These are phyloP conservation scores for Gnetum montanum DNA, from an alignment of 75 land plant species.

Conservation along the genomic window DNA sequence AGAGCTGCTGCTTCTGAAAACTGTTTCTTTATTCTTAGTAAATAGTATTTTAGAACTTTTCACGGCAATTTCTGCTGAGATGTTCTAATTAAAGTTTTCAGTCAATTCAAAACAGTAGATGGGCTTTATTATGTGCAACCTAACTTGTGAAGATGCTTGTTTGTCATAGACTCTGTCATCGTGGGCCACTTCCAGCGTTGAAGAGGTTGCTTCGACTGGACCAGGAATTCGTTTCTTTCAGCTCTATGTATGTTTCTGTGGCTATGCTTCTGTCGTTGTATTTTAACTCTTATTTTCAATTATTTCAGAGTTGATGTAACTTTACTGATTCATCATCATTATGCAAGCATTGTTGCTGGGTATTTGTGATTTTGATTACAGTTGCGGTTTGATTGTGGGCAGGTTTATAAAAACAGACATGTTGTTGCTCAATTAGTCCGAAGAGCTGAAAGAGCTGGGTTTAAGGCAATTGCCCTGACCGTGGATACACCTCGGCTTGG, in stretches of 20 bases:
- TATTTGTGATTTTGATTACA: background rate
- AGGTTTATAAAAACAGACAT: constrained; percentile 84
- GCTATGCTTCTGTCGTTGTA: background rate
- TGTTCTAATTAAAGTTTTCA: too few relatives aligned
- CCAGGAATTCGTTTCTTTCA: constrained; percentile 89
- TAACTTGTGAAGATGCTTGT: background rate
- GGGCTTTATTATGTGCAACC: too few relatives aligned
- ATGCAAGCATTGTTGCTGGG: too few relatives aligned
- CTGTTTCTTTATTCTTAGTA: too few relatives aligned
- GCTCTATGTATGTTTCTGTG: constrained; percentile 51
- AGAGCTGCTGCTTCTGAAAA: too few relatives aligned
- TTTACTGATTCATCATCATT: too few relatives aligned
- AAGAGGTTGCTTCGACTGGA: constrained; percentile 79
- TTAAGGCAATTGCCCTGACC: constrained; percentile 84
- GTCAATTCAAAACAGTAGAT: too few relatives aligned
- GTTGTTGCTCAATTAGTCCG: constrained; percentile 83
- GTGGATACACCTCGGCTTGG: constrained; percentile 88
- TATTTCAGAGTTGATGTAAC: background rate
- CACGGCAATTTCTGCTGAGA: too few relatives aligned
- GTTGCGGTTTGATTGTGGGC: background rate
- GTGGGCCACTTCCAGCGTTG: constrained; percentile 83
- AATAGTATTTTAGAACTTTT: too few relatives aligned
- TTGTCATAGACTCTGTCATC: constrained; percentile 69
- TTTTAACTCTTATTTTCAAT: background rate
- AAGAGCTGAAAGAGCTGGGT: constrained; percentile 86